Conservation (phyloP, 768 basidiomycete species). For the Lactarius quietus region DNA sequence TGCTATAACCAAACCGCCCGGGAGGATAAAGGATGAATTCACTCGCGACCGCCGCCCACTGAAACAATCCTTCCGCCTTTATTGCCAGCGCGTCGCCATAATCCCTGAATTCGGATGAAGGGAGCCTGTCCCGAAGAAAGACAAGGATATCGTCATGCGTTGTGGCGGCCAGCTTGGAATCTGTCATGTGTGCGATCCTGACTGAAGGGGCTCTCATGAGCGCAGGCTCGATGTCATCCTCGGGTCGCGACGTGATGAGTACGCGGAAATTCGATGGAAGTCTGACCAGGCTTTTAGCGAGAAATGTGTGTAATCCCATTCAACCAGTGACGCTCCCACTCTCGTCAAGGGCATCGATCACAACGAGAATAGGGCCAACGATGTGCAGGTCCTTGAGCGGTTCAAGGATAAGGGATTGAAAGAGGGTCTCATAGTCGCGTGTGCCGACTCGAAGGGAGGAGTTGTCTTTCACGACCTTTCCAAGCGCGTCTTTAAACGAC, state of each 20-base stretch:
- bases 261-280: not conserved
- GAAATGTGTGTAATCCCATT: not conserved
- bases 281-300: not conserved
- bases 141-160: not conserved
- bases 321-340: not conserved
- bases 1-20: not conserved
- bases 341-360: constrained; percentile 1
- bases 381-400: not conserved
- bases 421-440: not conserved
- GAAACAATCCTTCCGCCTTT: not conserved
- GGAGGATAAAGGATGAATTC: not conserved
- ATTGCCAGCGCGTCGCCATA: not conserved
- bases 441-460: not conserved
- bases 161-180: not conserved
- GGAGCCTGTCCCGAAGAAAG: not conserved
- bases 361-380: not conserved
- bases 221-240: not conserved
- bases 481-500: not conserved
- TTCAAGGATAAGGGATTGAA: not conserved
- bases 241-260: not conserved
- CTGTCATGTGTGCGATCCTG: not conserved
- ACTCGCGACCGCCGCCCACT: constrained; percentile 5
- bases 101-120: not conserved
- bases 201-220: not conserved
- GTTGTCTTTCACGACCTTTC: not conserved